phyloP scores from a whole-genome alignment of 2,329 filamentous ascomycete genomes.

The Calonectria pseudoturangicola region DNA sequence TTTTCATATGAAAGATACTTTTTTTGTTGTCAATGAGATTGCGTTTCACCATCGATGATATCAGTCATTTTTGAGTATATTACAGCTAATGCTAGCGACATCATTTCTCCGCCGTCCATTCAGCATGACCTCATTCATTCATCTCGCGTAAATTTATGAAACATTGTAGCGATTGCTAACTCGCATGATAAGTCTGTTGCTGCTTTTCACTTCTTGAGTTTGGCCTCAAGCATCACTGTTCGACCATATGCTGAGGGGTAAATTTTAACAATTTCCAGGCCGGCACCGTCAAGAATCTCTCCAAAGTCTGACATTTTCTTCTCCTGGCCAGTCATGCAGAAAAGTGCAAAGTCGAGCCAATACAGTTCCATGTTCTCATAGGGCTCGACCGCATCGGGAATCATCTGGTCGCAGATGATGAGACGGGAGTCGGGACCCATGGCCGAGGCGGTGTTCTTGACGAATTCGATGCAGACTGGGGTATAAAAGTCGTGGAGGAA shows the following conservation, averaged over 20 bases:
- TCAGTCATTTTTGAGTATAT: no score
- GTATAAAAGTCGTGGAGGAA: slow-evolving; percentile 59
- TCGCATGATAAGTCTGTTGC: neutral
- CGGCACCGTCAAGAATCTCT: slow-evolving; percentile 56
- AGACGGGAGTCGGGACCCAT: slow-evolving; percentile 59
- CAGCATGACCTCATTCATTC: neutral
- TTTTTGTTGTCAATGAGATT: no score
- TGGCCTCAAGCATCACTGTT: slow-evolving; percentile 59
- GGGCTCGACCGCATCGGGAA: slow-evolving; percentile 57
- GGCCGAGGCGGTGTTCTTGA: slow-evolving; percentile 55
- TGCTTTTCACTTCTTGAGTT: slow-evolving; percentile 41
- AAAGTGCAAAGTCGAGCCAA: slow-evolving; percentile 58
- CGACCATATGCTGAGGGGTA: slow-evolving; percentile 56
- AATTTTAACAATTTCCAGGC: slow-evolving; percentile 58
- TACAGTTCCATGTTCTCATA: slow-evolving; percentile 54
- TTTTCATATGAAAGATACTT: no score
- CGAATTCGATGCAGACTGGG: slow-evolving; percentile 56
- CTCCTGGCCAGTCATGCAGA: slow-evolving; percentile 58
- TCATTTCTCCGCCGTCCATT: neutral
- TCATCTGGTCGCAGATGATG: slow-evolving; percentile 59
- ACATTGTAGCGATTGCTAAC: neutral
- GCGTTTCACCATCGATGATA: no score
- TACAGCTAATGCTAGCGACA: neutral
- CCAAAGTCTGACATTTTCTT: slow-evolving; percentile 57
- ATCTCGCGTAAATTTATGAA: slow-evolving; percentile 4